A percentile compares a stretch with the other conserved stretches of the same genome.
Conservation (phyloP, 1,284 basidiomycete species). For the Tilletiaria anomala region DNA sequence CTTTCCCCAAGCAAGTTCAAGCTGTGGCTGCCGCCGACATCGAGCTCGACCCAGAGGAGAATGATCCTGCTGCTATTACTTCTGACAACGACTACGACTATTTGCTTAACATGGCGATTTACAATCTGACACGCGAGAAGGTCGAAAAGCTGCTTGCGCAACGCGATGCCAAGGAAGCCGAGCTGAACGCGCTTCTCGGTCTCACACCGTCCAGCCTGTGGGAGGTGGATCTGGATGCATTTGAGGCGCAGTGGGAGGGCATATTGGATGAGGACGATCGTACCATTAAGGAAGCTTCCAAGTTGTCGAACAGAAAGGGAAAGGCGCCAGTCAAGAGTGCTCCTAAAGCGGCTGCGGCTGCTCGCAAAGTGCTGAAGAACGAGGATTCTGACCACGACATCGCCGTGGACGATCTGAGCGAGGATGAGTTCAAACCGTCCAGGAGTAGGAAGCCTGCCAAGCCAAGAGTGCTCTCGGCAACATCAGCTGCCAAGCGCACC, state of each 20-base stretch:
- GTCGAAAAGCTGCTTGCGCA: slow-evolving; percentile 70
- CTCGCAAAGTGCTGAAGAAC: slow-evolving; percentile 45
- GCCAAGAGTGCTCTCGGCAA: no score
- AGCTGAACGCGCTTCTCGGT: slow-evolving; percentile 64
- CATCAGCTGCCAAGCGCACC: no score
- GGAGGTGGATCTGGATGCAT: slow-evolving; percentile 74
- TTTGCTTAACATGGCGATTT: slow-evolving; percentile 84
- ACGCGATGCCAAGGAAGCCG: slow-evolving; percentile 66
- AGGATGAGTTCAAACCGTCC: neutral
- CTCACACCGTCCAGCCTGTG: slow-evolving; percentile 72
- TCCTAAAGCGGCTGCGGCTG: slow-evolving; percentile 45
- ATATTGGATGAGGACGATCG: slow-evolving; percentile 43
- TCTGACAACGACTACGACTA: slow-evolving; percentile 70
- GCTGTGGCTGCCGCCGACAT: slow-evolving; percentile 53
- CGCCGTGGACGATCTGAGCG: no score
- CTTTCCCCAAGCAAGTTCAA: slow-evolving; percentile 67
- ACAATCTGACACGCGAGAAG: slow-evolving; percentile 88
- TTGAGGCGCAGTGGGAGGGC: slow-evolving; percentile 73
- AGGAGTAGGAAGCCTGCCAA: neutral
- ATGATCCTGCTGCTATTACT: slow-evolving; percentile 40
- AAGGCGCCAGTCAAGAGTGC: slow-evolving; percentile 56
- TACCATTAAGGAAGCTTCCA: slow-evolving; percentile 51
- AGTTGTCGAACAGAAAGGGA: slow-evolving; percentile 46
- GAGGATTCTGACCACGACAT: slow-evolving; percentile 51
- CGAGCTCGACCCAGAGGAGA: slow-evolving; percentile 49